phyloP scores from a whole-genome alignment of 1,139 yeast species.

The Pichia sp. region DNA sequence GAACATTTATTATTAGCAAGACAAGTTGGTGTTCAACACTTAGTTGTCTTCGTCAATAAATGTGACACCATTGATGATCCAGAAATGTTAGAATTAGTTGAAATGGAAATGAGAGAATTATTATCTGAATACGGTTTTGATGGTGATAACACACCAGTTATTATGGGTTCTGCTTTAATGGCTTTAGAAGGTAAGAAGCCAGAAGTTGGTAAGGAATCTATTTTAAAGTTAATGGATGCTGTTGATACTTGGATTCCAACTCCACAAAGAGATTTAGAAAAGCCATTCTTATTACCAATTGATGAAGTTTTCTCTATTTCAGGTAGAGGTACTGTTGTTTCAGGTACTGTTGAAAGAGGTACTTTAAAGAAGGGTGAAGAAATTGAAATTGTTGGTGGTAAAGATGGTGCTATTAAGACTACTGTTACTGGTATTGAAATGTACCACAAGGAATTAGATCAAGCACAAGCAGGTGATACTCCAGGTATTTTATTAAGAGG shows the following conservation, averaged over 20 bases:
- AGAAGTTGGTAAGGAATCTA: constrained; percentile 87
- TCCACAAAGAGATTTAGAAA: constrained; percentile 91
- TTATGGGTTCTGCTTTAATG: constrained; percentile 98
- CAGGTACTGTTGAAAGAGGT: constrained; percentile 99
- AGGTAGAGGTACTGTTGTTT: constrained; percentile 99
- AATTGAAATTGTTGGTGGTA: constrained; percentile 91
- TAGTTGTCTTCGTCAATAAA: constrained; percentile 96
- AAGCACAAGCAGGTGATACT: constrained; percentile 98
- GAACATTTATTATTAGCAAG: constrained; percentile 97
- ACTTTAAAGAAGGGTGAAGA: constrained; percentile 96
- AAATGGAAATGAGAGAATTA: constrained; percentile 99
- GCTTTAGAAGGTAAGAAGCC: constrained; percentile 86
- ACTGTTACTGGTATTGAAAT: constrained; percentile 97
- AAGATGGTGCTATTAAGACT: constrained; percentile 82
- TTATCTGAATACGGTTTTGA: constrained; percentile 88
- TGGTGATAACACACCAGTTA: constrained; percentile 96
- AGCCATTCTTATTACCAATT: constrained; percentile 94
- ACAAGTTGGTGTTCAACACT: constrained; percentile 98
- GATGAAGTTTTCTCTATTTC: constrained; percentile 97
- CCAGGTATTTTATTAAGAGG: constrained; percentile 98
- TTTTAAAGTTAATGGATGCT: constrained; percentile 78
- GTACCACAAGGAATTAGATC: constrained; percentile 97
- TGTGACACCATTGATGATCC: constrained; percentile 97
- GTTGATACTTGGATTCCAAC: constrained; percentile 95
- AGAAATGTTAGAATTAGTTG: constrained; percentile 98